These are phyloP conservation scores for Amylostereum chailletii DNA, from an alignment of 1,284 basidiomycete genomes.

Conservation along the genomic window DNA sequence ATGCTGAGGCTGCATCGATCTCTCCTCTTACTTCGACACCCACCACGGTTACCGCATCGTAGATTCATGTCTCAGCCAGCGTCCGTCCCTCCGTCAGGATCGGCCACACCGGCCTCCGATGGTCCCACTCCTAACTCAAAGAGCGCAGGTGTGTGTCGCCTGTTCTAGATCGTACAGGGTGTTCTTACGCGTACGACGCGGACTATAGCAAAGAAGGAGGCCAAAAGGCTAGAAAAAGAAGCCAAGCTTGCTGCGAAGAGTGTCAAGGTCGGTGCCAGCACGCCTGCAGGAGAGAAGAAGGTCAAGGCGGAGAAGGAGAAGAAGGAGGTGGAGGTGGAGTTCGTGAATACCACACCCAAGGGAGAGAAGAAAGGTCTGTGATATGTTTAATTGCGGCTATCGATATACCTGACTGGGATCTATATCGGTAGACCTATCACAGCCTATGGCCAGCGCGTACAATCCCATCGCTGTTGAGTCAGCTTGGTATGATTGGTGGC, in stretches of 20 bases:
- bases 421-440: constrained; percentile 60
- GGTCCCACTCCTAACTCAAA: constrained; percentile 18
- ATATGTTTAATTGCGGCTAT: neutral
- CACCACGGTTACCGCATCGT: constrained; percentile 1
- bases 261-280: constrained; percentile 39
- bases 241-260: constrained; percentile 76
- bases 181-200: constrained; percentile 2
- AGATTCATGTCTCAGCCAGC: constrained; percentile 17
- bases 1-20: constrained; percentile 24
- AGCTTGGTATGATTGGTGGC: constrained; percentile 99
- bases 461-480: constrained; percentile 94
- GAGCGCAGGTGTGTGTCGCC: constrained; percentile 21
- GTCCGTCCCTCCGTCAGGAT: constrained; percentile 7
- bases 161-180: neutral
- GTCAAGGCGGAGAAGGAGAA: constrained; percentile 72
- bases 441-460: constrained; percentile 86
- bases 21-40: constrained; percentile 9
- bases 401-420: neutral
- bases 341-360: constrained; percentile 80
- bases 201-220: constrained; percentile 56
- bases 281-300: constrained; percentile 51
- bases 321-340: constrained; percentile 61
- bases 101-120: constrained; percentile 8
- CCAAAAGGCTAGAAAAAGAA: constrained; percentile 61
- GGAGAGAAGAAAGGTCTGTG: constrained; percentile 83